Conservation (phyloP, 202 grass and related monocot species). For the Bolboschoenoplectus hybrid region DNA sequence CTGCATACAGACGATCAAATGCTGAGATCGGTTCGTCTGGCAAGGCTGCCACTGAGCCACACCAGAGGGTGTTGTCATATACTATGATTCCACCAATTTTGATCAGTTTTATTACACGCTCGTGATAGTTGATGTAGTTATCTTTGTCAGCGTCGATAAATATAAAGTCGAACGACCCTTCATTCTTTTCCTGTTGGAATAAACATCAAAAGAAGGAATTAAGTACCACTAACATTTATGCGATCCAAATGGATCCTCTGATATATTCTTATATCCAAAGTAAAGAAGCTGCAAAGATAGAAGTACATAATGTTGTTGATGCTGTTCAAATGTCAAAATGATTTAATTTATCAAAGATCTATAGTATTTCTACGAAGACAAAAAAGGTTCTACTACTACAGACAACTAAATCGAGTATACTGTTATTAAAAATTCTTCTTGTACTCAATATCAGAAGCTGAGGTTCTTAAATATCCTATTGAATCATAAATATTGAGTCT, state of each 20-base stretch:
- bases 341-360: not conserved
- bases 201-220: constrained; percentile 1
- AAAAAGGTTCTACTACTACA: not conserved
- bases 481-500: not conserved
- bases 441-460: not conserved
- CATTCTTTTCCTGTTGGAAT: constrained; percentile 37
- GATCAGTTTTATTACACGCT: constrained; percentile 52
- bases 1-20: constrained; percentile 7
- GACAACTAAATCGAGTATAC: not conserved
- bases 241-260: not conserved
- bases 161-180: constrained; percentile 59
- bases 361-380: not conserved
- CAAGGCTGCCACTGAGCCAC: constrained; percentile 45
- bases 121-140: constrained; percentile 64
- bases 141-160: constrained; percentile 77
- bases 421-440: not conserved
- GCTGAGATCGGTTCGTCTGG: constrained; percentile 31
- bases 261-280: not conserved
- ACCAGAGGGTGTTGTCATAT: constrained; percentile 73
- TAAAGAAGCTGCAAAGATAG: not conserved
- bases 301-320: not conserved
- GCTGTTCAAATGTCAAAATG: not conserved
- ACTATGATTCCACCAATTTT: constrained; percentile 65
- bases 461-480: not conserved
- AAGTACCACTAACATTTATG: not conserved